A percentile compares a stretch with the other conserved stretches of the same genome.
Conservation (phyloP, 352 stramenopile species). For the Phytophthora melonis region DNA sequence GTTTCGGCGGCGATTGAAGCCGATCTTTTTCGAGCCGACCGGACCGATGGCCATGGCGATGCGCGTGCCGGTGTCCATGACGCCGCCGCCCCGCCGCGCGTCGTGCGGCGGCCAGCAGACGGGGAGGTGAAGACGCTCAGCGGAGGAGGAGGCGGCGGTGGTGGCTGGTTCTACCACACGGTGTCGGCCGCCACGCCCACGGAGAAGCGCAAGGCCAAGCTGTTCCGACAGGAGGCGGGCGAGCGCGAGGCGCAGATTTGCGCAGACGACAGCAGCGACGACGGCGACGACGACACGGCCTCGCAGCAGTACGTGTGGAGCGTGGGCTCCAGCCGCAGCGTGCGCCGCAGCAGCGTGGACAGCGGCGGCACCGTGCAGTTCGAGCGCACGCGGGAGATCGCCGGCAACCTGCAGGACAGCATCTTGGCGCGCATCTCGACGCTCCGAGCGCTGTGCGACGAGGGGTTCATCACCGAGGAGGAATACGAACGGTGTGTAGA, state of each 20-base stretch:
- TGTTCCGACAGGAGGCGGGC: slow-evolving; percentile 37
- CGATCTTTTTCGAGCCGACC: slow-evolving; percentile 12
- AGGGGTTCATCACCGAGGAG: slow-evolving; percentile 81
- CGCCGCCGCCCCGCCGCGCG: slow-evolving; percentile 23
- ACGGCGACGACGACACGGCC: slow-evolving; percentile 1
- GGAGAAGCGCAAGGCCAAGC: slow-evolving; percentile 32
- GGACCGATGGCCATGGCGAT: slow-evolving; percentile 6
- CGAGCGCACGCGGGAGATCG: slow-evolving; percentile 53
- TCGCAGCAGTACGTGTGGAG: slow-evolving; percentile 39
- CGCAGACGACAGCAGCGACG: slow-evolving; percentile 17
- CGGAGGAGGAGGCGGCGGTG: slow-evolving; percentile 1
- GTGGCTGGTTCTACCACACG: slow-evolving; percentile 54
- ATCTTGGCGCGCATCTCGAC: slow-evolving; percentile 79
- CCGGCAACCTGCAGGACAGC: slow-evolving; percentile 54
- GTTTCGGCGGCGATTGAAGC: slow-evolving; percentile 9
- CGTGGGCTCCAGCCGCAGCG: slow-evolving; percentile 23
- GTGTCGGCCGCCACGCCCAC: slow-evolving; percentile 66
- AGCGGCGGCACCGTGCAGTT: slow-evolving; percentile 30
- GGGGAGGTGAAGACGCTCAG: slow-evolving; percentile 29
- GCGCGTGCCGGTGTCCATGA: slow-evolving; percentile 6
- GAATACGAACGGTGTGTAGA: slow-evolving; percentile 74
- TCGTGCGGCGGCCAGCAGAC: slow-evolving; percentile 50
- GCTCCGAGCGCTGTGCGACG: slow-evolving; percentile 74
- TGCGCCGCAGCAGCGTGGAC: slow-evolving; percentile 14
- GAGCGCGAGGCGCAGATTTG: slow-evolving; percentile 27